Conservation (phyloP, 2,329 filamentous ascomycete species). For the Pseudogymnoascus sp. region DNA sequence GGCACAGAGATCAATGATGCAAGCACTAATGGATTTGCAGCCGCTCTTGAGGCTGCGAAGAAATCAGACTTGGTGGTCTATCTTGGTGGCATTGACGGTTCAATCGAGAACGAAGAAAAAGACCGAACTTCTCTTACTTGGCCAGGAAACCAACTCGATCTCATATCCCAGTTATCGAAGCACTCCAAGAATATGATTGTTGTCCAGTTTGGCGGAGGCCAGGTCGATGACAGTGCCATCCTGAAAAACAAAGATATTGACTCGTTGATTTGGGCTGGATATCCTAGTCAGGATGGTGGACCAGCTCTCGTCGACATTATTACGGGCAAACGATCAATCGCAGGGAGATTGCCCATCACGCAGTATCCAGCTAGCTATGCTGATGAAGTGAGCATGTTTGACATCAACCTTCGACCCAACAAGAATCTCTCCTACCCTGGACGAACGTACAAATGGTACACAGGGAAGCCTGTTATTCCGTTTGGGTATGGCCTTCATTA, state of each 20-base stretch:
- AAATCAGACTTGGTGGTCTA: conserved; percentile 45
- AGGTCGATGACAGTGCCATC: conserved; percentile 44
- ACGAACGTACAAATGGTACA: conserved; percentile 52
- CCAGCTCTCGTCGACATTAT: conserved; percentile 46
- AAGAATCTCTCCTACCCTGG: conserved; percentile 26
- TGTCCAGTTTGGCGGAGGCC: conserved; percentile 39
- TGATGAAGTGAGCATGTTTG: conserved; percentile 41
- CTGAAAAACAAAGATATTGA: conserved; percentile 39
- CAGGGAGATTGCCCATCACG: conserved; percentile 46
- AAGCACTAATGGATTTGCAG: conserved; percentile 23
- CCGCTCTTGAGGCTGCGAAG: conserved; percentile 32
- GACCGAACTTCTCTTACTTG: conserved; percentile 45
- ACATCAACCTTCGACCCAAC: conserved; percentile 46
- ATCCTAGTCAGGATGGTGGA: conserved; percentile 52
- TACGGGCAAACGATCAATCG: conserved; percentile 40
- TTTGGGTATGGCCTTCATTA: conserved; percentile 53
- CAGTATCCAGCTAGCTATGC: conserved; percentile 47
- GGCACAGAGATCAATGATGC: conserved; percentile 28
- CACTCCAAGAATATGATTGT: conserved; percentile 42
- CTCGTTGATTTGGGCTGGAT: conserved; percentile 49
- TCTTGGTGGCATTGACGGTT: conserved; percentile 46
- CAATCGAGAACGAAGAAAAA: conserved; percentile 40
- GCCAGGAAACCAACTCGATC: conserved; percentile 41
- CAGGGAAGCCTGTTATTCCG: conserved; percentile 38
- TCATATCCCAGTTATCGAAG: conserved; percentile 41